Percentiles rank a stretch among this genome's conserved stretches.
Conservation (phyloP, 1,139 yeast genomes). For the Nakaseomyces kungkrabaensis region DNA sequence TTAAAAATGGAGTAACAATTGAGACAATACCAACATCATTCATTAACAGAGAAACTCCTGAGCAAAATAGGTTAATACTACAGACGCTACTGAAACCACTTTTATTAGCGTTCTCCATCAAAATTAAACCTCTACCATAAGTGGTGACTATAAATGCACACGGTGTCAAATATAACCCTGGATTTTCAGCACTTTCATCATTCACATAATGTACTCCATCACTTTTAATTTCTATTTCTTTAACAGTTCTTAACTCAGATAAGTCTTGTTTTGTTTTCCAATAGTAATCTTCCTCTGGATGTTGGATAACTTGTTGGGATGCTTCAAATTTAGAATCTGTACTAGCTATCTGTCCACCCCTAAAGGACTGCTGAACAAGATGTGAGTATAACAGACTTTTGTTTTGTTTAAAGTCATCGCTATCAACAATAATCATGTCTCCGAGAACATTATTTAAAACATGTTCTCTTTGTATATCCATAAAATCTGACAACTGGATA, state of each 20-base stretch:
- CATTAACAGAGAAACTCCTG: neutral
- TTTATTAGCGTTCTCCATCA: neutral
- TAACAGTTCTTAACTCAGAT: neutral
- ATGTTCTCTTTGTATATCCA: constrained; percentile 2
- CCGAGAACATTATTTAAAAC: neutral
- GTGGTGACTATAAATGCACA: constrained; percentile 1
- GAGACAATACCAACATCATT: constrained; percentile 1
- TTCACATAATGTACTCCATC: neutral
- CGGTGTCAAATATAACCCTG: neutral
- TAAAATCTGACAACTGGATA: neutral
- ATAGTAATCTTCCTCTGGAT: neutral
- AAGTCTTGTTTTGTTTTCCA: neutral
- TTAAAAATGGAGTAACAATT: neutral
- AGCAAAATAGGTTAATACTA: constrained; percentile 1
- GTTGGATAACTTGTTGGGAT: neutral
- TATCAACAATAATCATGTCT: neutral
- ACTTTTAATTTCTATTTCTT: neutral
- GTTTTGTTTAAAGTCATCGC: neutral
- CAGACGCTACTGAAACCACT: neutral
- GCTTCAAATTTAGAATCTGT: neutral
- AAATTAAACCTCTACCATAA: neutral
- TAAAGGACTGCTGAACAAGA: neutral
- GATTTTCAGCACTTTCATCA: neutral
- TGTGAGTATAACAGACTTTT: neutral
- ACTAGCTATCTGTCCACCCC: neutral